A percentile compares a stretch with the other conserved stretches of the same genome.
Evolutionary conservation across 2,329 filamentous ascomycete species (phyloP).

Genomic region (Setomelanomma holmii): DNA sequence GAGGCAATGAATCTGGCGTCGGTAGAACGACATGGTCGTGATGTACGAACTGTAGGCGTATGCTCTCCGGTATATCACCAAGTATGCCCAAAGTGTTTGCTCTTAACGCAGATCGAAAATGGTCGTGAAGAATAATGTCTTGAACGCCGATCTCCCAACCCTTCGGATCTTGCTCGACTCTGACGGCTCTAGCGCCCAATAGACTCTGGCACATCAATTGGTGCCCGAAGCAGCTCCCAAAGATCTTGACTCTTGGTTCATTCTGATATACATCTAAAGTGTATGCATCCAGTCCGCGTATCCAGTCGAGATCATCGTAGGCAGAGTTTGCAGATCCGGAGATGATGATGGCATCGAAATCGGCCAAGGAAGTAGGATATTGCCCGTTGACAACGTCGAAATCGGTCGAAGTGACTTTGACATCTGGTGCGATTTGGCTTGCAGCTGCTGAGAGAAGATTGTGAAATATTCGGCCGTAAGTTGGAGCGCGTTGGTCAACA

Average conservation of each 20-base stretch:
- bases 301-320: conserved; percentile 39
- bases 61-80: conserved; percentile 3
- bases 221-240: conserved; percentile 56
- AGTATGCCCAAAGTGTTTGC: conserved; percentile 3
- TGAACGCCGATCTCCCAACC: conserved; percentile 39
- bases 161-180: conserved; percentile 32
- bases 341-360: conserved; percentile 50
- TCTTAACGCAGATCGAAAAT: conserved; percentile 14
- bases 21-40: conserved; percentile 41
- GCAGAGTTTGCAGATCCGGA: conserved; percentile 48
- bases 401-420: conserved; percentile 35
- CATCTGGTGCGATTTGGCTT: conserved; percentile 6
- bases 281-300: conserved; percentile 38
- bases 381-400: conserved; percentile 47
- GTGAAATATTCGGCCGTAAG: conserved; percentile 43
- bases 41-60: conserved; percentile 52
- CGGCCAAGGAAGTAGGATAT: conserved; percentile 40
- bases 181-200: conserved; percentile 32
- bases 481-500: conserved; percentile 17
- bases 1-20: conserved; percentile 35
- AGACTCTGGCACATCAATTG: conserved; percentile 52
- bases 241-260: conserved; percentile 44
- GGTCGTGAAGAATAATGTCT: conserved; percentile 21
- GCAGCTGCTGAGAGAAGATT: conserved; percentile 28
- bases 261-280: conserved; percentile 37